Evolutionary conservation across 2,329 filamentous ascomycete species (phyloP).

Genomic region (Nothopassalora personata): DNA sequence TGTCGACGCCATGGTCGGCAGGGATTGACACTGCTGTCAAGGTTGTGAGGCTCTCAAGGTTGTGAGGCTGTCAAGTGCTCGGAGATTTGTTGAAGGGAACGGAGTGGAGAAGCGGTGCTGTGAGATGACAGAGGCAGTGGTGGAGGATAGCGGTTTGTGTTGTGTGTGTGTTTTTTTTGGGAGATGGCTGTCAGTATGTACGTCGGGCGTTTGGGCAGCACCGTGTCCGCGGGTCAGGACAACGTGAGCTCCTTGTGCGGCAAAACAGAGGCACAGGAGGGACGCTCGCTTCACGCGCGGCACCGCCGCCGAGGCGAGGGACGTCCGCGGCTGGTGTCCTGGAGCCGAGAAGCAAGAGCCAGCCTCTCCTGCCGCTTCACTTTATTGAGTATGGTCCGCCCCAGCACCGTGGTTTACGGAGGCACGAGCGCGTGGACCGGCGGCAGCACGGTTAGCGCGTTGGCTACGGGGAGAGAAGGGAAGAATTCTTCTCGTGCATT

Average conservation of each 20-base stretch:
- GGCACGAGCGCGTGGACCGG: background rate
- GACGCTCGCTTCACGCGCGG: background rate
- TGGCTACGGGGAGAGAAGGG: background rate
- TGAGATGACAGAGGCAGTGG: background rate
- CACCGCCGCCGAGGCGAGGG: background rate
- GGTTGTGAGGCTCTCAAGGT: background rate
- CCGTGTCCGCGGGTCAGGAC: background rate
- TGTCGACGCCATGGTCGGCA: conserved; percentile 2
- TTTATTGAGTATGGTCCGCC: background rate
- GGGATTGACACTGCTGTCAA: background rate
- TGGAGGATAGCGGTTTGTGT: background rate
- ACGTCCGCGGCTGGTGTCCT: background rate
- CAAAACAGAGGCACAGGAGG: background rate
- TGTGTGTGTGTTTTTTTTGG: too few species aligned
- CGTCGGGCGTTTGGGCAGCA: background rate
- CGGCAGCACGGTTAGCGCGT: background rate
- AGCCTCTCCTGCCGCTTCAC: background rate
- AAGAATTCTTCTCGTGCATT: background rate
- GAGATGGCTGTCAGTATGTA: background rate
- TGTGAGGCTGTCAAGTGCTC: background rate
- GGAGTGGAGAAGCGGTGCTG: background rate
- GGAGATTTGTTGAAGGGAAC: conserved; percentile 1
- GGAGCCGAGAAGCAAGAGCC: background rate
- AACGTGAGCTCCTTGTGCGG: background rate
- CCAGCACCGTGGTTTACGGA: background rate